These are phyloP conservation scores for Aspergillus japonicus DNA, from an alignment of 2,329 filamentous ascomycete species.

Conservation along the genomic window DNA sequence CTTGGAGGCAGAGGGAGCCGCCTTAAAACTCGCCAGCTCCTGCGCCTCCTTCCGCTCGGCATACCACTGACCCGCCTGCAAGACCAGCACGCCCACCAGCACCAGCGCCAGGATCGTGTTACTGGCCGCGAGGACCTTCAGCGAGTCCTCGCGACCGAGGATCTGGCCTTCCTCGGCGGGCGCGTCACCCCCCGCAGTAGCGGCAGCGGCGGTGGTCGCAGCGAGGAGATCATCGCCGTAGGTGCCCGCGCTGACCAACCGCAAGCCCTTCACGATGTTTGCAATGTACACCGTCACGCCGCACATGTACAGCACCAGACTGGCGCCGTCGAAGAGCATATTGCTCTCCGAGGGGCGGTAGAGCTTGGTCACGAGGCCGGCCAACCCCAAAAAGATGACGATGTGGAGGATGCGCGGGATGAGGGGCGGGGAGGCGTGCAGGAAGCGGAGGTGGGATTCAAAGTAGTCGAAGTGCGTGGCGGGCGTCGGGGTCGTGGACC, in stretches of 20 bases:
- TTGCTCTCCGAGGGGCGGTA: constrained; percentile 93
- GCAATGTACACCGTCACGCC: constrained; percentile 90
- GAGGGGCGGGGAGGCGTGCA: constrained; percentile 86
- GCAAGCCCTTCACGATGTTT: constrained; percentile 93
- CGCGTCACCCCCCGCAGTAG: neutral
- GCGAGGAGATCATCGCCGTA: constrained; percentile 55
- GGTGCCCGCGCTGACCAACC: constrained; percentile 72
- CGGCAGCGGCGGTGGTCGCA: neutral
- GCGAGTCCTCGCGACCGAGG: constrained; percentile 79
- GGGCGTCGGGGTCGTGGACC: constrained; percentile 44
- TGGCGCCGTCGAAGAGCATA: constrained; percentile 84
- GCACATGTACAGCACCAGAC: constrained; percentile 72
- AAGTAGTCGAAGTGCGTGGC: constrained; percentile 76
- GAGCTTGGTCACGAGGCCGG: constrained; percentile 89
- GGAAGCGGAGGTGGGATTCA: constrained; percentile 84
- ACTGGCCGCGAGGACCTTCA: constrained; percentile 87
- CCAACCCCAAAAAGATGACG: constrained; percentile 80
- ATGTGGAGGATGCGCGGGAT: constrained; percentile 94
- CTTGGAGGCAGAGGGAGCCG: constrained; percentile 11
- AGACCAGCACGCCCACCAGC: constrained; percentile 81
- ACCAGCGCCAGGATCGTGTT: constrained; percentile 96
- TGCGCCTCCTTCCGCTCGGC: constrained; percentile 89
- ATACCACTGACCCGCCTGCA: constrained; percentile 98
- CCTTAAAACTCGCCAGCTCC: constrained; percentile 63
- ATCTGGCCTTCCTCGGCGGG: constrained; percentile 62